phyloP scores from a whole-genome alignment of 1,284 basidiomycete species.

The Melampsora abietis-canadensis region DNA sequence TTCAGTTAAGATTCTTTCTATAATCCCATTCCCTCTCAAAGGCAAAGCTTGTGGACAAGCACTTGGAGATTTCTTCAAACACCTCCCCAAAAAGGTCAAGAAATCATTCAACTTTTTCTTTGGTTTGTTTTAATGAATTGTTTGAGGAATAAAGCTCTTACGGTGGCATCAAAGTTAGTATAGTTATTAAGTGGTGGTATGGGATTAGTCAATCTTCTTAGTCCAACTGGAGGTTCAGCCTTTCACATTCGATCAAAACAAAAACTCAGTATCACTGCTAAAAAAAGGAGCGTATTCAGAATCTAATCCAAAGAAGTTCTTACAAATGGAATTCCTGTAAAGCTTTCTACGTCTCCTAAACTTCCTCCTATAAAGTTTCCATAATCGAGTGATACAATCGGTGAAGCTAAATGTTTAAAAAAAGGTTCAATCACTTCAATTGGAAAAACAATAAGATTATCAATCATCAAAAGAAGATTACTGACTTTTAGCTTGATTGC shows the following conservation, averaged over 20 bases:
- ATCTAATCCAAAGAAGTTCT: too few relatives aligned
- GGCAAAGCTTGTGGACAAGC: conserved; percentile 3
- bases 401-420: too few relatives aligned
- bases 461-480: too few relatives aligned
- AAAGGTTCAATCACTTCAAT: too few relatives aligned
- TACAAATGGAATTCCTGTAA: conserved; percentile 2
- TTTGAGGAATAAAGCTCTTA: too few relatives aligned
- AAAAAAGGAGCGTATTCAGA: too few relatives aligned
- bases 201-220: neutral
- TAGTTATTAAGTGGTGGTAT: neutral
- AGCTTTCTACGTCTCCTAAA: neutral
- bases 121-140: too few relatives aligned
- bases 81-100: too few relatives aligned
- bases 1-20: neutral
- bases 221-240: conserved; percentile 4
- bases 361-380: neutral
- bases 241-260: neutral
- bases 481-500: too few relatives aligned
- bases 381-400: neutral
- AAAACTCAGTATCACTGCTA: too few relatives aligned
- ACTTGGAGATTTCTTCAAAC: neutral
- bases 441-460: too few relatives aligned
- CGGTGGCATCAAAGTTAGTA: neutral
- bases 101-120: neutral
- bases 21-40: too few relatives aligned